Evolutionary conservation across 2,329 filamentous ascomycete species (phyloP).

Genomic region (Metarhizium sp.): DNA sequence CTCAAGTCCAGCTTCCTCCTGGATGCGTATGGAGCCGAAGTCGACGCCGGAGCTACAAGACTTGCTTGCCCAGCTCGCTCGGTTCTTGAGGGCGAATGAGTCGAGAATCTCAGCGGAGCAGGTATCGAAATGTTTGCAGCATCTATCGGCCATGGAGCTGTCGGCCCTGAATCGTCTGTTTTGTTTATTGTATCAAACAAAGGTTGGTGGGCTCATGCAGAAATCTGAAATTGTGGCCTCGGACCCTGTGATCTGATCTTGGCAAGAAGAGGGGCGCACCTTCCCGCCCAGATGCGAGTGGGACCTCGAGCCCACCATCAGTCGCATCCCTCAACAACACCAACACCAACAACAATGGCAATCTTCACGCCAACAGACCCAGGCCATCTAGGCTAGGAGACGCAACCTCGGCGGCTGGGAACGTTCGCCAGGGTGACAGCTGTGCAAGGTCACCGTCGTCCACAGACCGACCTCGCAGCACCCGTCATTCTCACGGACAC

Average conservation of each 20-base stretch:
- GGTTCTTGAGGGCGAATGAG: background rate
- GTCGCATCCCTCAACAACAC: too few species aligned
- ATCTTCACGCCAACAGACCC: too few species aligned
- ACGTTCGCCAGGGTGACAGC: too few species aligned
- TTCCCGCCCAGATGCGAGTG: too few species aligned
- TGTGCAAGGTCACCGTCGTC: too few species aligned
- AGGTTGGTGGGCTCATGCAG: background rate
- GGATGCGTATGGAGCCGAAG: background rate
- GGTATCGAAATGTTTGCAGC: background rate
- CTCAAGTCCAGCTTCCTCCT: background rate
- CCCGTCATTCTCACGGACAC: background rate
- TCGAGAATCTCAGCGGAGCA: background rate
- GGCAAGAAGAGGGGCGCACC: too few species aligned
- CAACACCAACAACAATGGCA: too few species aligned
- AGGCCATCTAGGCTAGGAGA: too few species aligned
- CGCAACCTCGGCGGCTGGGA: too few species aligned
- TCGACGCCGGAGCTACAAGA: background rate
- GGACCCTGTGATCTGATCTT: too few species aligned
- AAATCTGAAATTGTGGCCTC: background rate
- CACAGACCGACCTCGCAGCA: background rate
- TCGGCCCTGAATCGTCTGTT: background rate
- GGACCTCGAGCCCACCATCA: too few species aligned
- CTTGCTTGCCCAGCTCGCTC: constrained; percentile 1
- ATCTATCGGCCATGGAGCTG: background rate
- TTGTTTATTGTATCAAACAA: background rate